phyloP scores from a whole-genome alignment of 257 asterid species.

The Ballota nigra region DNA sequence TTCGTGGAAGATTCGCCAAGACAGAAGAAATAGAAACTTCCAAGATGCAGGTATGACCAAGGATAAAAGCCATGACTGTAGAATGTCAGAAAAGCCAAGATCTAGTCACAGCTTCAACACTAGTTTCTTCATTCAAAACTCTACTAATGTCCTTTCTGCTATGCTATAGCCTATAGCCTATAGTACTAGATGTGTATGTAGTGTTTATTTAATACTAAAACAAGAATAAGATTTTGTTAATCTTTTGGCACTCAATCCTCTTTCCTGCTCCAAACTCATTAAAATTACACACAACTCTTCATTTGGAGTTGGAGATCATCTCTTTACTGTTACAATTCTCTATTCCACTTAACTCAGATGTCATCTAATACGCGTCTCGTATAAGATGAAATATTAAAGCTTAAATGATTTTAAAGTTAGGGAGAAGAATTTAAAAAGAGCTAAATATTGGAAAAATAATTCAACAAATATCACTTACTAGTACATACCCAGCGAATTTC shows the following conservation, averaged over 20 bases:
- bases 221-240: background rate
- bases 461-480: too few relatives aligned
- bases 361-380: too few relatives aligned
- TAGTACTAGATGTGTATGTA: slow-evolving; percentile 33
- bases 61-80: slow-evolving; percentile 18
- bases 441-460: too few relatives aligned
- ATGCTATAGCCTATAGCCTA: too few relatives aligned
- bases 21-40: slow-evolving; percentile 50
- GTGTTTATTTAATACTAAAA: slow-evolving; percentile 25
- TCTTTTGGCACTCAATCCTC: background rate
- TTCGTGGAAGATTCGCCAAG: slow-evolving; percentile 89
- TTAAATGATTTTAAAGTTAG: too few relatives aligned
- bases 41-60: slow-evolving; percentile 35
- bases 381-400: too few relatives aligned
- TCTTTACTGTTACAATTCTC: background rate
- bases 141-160: slow-evolving; percentile 22
- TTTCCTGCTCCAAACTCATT: background rate
- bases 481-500: too few relatives aligned
- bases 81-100: background rate
- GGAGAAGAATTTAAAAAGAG: too few relatives aligned
- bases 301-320: background rate
- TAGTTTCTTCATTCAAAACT: background rate
- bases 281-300: background rate
- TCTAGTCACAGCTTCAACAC: background rate
- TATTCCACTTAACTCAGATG: background rate